Evolutionary conservation across 495 filamentous ascomycete species (phyloP), one percentile per base, ranked within the genome.

Genomic region (Aspergillus sparsus): DNA sequence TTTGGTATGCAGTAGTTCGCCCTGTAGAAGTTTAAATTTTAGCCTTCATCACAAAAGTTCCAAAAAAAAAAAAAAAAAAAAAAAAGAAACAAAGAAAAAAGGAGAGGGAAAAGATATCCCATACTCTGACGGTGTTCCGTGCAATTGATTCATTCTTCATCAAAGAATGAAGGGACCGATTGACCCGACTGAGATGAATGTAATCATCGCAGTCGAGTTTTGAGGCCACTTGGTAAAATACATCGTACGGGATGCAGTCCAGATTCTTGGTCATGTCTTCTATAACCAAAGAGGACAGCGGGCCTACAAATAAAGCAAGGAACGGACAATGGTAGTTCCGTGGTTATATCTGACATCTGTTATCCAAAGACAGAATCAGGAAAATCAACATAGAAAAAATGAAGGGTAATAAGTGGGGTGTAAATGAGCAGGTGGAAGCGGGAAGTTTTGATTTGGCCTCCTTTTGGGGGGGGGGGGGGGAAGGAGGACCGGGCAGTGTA

Each of bases 71-170:
- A 34, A 16, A 33, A 35, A 53, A 54, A 46, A 46, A 34, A 16
- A n/a, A n/a, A n/a, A n/a, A n/a, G n/a, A n/a, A n/a, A n/a, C n/a
- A n/a, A n/a, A 33, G 44, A 53, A 54, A 46, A 46, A 34, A 16
- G 31, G n/a, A 54, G 34, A 34, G n/a, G 5, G 47, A 35, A 53
- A 45, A 9, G 33, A 21, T 33, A 16, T 18, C 15, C 65, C 68
- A 66, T 66, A 90, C 89, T 75, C 85, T 76, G 33, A 90, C 77
- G 1, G 82, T 74, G 47, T 75, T 75, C 39, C 80, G 82, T 37
- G 86, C 85, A 47, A 91, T 84, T 8, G 79, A 80, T n/a, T 85
- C 79, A 56, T 87, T 87, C 10, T 77, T 65, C 52, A 87, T 67
- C 11, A 87, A 67, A 51, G 69, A 78, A 56, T 78, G 72, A 15